A percentile compares a stretch with the other conserved stretches of the same genome.
phyloP scores from a whole-genome alignment of 805 yeast genomes.

The Kazachstania martiniae region DNA sequence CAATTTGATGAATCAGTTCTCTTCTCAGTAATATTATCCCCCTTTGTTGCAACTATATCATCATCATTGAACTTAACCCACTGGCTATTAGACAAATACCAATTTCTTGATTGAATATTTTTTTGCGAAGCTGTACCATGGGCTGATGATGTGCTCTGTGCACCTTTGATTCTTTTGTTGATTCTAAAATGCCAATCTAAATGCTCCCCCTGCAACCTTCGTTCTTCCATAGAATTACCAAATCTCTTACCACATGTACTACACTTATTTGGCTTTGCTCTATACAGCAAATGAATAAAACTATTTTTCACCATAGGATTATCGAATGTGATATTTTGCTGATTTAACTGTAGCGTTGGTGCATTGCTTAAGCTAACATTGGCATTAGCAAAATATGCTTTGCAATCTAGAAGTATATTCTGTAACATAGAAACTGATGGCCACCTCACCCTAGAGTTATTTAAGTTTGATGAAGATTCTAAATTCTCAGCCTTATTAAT shows the following conservation, averaged over 20 bases:
- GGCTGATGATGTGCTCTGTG: conserved; percentile 12
- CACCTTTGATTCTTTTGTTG: conserved; percentile 58
- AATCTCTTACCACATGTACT: conserved; percentile 81
- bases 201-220: conserved; percentile 48
- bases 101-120: conserved; percentile 60
- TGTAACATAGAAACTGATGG: conserved; percentile 18
- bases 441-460: conserved; percentile 6
- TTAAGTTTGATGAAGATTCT: not conserved
- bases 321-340: conserved; percentile 25
- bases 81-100: conserved; percentile 64
- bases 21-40: conserved; percentile 3
- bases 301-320: conserved; percentile 22
- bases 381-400: conserved; percentile 22
- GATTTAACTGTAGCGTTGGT: conserved; percentile 23
- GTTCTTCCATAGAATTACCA: conserved; percentile 46
- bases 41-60: conserved; percentile 37
- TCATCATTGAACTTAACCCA: conserved; percentile 70
- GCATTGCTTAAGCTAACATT: conserved; percentile 22
- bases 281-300: conserved; percentile 22
- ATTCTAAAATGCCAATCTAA: conserved; percentile 95
- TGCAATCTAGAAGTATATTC: conserved; percentile 21
- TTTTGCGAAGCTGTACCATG: conserved; percentile 9
- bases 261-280: conserved; percentile 63
- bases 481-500: conserved; percentile 7
- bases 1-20: conserved; percentile 1